These are phyloP conservation scores for Ceratobasidium sp. DNA, from an alignment of 1,284 basidiomycete species.

Conservation along the genomic window DNA sequence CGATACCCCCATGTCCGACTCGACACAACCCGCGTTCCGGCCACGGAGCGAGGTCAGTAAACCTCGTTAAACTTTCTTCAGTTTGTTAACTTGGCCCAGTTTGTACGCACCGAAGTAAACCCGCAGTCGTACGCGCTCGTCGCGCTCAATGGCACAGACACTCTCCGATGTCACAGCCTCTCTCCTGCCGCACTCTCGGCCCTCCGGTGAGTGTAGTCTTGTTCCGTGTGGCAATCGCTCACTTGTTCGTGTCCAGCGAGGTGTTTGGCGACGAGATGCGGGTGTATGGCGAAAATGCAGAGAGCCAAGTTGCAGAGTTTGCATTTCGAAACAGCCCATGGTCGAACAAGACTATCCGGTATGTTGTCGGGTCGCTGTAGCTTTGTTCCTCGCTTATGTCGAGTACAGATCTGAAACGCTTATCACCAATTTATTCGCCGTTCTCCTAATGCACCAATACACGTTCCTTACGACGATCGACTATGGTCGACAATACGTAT, in stretches of 20 bases:
- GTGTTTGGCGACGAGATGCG: constrained; percentile 27
- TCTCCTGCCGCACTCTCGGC: constrained; percentile 23
- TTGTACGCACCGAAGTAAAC: constrained; percentile 10
- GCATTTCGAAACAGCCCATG: constrained; percentile 30
- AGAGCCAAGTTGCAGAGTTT: constrained; percentile 30
- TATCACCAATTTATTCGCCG: constrained; percentile 70
- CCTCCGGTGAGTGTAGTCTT: constrained; percentile 1
- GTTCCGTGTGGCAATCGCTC: neutral
- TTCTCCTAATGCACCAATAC: constrained; percentile 72
- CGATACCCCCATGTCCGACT: constrained; percentile 19
- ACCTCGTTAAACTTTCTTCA: too few species aligned
- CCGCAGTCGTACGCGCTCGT: constrained; percentile 40
- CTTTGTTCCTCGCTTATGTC: neutral
- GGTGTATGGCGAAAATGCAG: constrained; percentile 27
- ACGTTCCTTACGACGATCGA: constrained; percentile 74
- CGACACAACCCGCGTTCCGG: constrained; percentile 2
- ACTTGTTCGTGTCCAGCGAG: constrained; percentile 7
- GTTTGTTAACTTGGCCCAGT: constrained; percentile 5
- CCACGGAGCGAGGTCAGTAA: constrained; percentile 37
- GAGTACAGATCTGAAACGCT: constrained; percentile 65
- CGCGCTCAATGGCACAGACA: constrained; percentile 38
- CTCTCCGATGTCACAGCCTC: constrained; percentile 29
- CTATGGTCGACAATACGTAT: constrained; percentile 77
- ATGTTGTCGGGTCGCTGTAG: neutral
- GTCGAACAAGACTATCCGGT: constrained; percentile 30